Conservation (phyloP, 2,329 filamentous ascomycete genomes). For the Sporothrix variecibatus region DNA sequence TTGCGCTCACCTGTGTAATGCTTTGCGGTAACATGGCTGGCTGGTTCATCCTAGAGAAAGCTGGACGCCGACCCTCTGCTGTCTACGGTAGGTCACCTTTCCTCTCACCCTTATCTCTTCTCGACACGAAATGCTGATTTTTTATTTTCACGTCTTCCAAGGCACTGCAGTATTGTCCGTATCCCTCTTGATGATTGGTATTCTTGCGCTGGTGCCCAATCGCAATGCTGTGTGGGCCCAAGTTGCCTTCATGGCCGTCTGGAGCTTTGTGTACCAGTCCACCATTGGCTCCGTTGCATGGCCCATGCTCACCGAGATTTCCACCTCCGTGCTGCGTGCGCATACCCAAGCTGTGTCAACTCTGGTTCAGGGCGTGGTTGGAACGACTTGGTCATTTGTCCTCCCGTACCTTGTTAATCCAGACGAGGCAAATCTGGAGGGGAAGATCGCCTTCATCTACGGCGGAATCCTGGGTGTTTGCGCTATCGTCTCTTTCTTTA, state of each 20-base stretch:
- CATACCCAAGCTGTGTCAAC: conserved; percentile 3
- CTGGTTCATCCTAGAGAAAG: conserved; percentile 3
- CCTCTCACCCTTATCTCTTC: too few relatives aligned
- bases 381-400: neutral
- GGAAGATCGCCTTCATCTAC: conserved; percentile 1
- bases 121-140: neutral
- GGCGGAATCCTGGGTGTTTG: neutral
- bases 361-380: neutral
- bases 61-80: neutral
- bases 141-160: neutral
- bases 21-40: neutral
- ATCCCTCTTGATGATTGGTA: conserved; percentile 2
- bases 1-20: conserved; percentile 9
- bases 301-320: neutral
- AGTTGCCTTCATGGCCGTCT: conserved; percentile 2
- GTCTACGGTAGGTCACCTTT: conserved; percentile 5
- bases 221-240: neutral
- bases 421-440: neutral
- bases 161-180: neutral
- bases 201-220: neutral
- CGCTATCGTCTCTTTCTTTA: neutral
- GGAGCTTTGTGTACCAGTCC: conserved; percentile 9
- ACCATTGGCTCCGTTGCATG: conserved; percentile 3
- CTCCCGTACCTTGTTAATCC: neutral
- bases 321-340: neutral